A percentile compares a stretch with the other conserved stretches of the same genome.
phyloP scores from a whole-genome alignment of 352 stramenopile species.

The Pythium phragmitis region DNA sequence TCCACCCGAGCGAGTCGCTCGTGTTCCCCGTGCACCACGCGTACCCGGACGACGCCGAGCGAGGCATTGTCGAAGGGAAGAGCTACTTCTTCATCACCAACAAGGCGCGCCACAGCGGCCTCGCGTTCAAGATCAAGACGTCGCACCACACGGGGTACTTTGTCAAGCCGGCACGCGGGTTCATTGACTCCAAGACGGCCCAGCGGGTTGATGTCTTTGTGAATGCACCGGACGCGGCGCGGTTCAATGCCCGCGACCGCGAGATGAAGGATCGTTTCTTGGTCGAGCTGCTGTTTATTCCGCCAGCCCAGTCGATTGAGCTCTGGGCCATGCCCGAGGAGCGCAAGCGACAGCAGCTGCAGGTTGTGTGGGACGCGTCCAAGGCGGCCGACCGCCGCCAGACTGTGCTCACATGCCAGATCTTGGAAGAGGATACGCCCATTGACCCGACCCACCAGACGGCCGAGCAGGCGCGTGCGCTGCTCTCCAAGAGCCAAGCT shows the following conservation, averaged over 20 bases:
- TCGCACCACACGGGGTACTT: slow-evolving; percentile 77
- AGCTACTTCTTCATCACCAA: slow-evolving; percentile 69
- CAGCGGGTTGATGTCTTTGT: slow-evolving; percentile 63
- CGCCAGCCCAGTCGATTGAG: slow-evolving; percentile 35
- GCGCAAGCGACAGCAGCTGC: slow-evolving; percentile 34
- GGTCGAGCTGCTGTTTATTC: slow-evolving; percentile 62
- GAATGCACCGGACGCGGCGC: slow-evolving; percentile 36
- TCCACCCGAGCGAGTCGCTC: slow-evolving; percentile 24
- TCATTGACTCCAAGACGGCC: slow-evolving; percentile 58
- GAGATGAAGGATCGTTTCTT: slow-evolving; percentile 72
- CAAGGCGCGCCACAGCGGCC: slow-evolving; percentile 40
- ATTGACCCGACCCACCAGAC: slow-evolving; percentile 21
- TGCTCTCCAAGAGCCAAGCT: slow-evolving; percentile 23
- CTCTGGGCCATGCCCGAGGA: slow-evolving; percentile 43
- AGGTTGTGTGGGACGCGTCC: slow-evolving; percentile 37
- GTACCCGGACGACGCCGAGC: slow-evolving; percentile 8
- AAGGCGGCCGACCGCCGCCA: slow-evolving; percentile 15
- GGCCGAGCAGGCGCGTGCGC: slow-evolving; percentile 19
- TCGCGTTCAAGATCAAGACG: slow-evolving; percentile 79
- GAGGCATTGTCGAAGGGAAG: slow-evolving; percentile 32
- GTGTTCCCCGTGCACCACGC: slow-evolving; percentile 20
- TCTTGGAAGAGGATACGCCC: slow-evolving; percentile 22
- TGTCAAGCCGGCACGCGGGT: slow-evolving; percentile 64
- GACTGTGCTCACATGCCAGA: slow-evolving; percentile 22
- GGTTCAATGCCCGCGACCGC: slow-evolving; percentile 42